phyloP scores from a whole-genome alignment of 2,329 filamentous ascomycete species.

The Diplodia sapinea region DNA sequence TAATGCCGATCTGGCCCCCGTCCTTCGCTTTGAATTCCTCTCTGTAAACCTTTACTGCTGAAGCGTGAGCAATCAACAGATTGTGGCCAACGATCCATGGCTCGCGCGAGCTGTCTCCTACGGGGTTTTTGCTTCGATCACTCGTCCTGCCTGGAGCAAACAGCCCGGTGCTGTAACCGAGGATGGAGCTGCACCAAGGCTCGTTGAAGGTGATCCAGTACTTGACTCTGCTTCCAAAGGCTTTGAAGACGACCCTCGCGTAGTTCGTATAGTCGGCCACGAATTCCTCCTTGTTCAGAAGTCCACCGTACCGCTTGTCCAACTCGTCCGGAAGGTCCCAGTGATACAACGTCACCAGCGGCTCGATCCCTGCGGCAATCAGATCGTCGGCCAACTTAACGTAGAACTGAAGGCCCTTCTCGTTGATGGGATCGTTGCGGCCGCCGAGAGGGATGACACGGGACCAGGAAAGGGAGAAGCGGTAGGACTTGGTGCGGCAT shows the following conservation, averaged over 20 bases:
- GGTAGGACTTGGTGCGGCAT: slow-evolving; percentile 68
- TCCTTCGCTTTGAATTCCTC: slow-evolving; percentile 77
- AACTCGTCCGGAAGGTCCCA: slow-evolving; percentile 65
- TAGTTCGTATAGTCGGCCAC: slow-evolving; percentile 81
- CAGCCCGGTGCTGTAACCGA: slow-evolving; percentile 77
- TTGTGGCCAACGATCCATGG: slow-evolving; percentile 85
- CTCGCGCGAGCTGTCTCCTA: slow-evolving; percentile 77
- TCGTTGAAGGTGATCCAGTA: slow-evolving; percentile 93
- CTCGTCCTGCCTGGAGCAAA: slow-evolving; percentile 85
- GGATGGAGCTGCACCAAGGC: slow-evolving; percentile 82
- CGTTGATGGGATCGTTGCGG: slow-evolving; percentile 56
- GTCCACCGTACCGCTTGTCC: slow-evolving; percentile 79
- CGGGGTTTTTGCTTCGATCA: slow-evolving; percentile 71
- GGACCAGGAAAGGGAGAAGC: slow-evolving; percentile 48
- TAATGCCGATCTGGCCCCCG: slow-evolving; percentile 83
- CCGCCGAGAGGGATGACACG: slow-evolving; percentile 59
- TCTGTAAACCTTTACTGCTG: slow-evolving; percentile 80
- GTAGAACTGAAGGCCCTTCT: slow-evolving; percentile 46
- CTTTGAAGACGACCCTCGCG: slow-evolving; percentile 75
- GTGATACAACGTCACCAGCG: slow-evolving; percentile 50
- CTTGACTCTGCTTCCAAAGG: slow-evolving; percentile 75
- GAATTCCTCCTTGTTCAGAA: slow-evolving; percentile 82
- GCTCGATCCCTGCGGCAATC: slow-evolving; percentile 45
- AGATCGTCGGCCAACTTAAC: slow-evolving; percentile 48
- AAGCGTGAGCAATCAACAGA: slow-evolving; percentile 77